Base-by-base conservation (phyloP, 2,329 filamentous ascomycete species). In the Monosporascus sp. region DNA sequence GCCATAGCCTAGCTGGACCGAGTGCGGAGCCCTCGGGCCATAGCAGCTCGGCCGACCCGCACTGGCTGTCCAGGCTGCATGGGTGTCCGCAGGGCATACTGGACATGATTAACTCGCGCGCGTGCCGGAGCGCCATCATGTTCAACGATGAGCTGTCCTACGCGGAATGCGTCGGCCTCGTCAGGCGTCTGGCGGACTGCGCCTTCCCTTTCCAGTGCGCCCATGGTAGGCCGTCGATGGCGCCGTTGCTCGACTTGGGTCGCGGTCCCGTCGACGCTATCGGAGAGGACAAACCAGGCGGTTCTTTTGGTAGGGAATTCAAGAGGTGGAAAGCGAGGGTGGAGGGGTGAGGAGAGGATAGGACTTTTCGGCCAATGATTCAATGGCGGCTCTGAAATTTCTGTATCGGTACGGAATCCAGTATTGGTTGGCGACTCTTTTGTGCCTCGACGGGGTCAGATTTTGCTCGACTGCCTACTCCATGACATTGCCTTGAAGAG, bases 201-300 rank as follows among this genome's bases (percentile, higher is more conserved):
- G 76, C 75, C 0, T 89, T 93, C 56, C 89, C 90, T 0, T 94
- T 94, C 59, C 85, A 90, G 65, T 95, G 90, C 68, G 90, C 90
- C 1, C 90, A 95, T 73, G 90, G 90, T 0, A 75, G 85, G 50
- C 84, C 84, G 1, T 84, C 81, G 37, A 81, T 88, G 78, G 78
- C 80, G 6, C 84, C 84, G 2, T 55, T 88, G n/a, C 67, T 85
- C 4, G 77, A 83, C 55, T 55, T 85, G 31, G 75, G 75, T 1
- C 48, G 54, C 39, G 47, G 47, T 39, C 50, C 50, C 17, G 50
- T 58, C 46, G 44, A 18, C 22, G 22, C 35, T 14, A 22, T 8
- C 6, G 48, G 55, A 22, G 22, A 52, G 27, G 24, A 46, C 39
- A 52, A 54, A 7, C 38, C 49, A 47, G 39, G 38, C 5, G 48